Percentiles rank a stretch among this genome's conserved stretches.
Conservation (phyloP, 805 yeast genomes). For the Sugiyamaella chiloensis region DNA sequence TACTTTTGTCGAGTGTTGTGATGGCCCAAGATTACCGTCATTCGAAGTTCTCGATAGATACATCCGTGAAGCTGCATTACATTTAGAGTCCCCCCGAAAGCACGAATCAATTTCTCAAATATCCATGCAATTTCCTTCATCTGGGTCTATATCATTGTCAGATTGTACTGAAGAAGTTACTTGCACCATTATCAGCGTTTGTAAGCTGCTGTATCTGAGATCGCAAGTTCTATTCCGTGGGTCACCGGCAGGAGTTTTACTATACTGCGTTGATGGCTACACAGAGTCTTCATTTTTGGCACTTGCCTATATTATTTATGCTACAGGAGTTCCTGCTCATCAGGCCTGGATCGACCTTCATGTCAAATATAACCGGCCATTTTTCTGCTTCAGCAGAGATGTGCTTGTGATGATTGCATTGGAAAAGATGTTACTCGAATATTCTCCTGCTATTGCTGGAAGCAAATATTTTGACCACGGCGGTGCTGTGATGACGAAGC, state of each 20-base stretch:
- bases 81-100: constrained; percentile 1
- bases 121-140: constrained; percentile 62
- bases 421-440: constrained; percentile 56
- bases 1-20: constrained; percentile 36
- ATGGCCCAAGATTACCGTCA: constrained; percentile 27
- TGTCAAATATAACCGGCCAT: constrained; percentile 64
- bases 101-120: constrained; percentile 17
- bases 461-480: constrained; percentile 10
- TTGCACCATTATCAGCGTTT: constrained; percentile 59
- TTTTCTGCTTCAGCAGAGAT: constrained; percentile 78
- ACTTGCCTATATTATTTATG: constrained; percentile 66
- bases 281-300: constrained; percentile 82
- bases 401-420: constrained; percentile 58
- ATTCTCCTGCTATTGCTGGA: constrained; percentile 47
- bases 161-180: constrained; percentile 62
- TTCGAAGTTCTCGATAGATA: constrained; percentile 22
- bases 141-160: constrained; percentile 79
- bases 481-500: constrained; percentile 18
- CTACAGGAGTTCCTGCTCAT: constrained; percentile 56
- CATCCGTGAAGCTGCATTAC: constrained; percentile 21
- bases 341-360: constrained; percentile 69
- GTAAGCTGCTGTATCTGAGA: constrained; percentile 58
- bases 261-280: constrained; percentile 87
- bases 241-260: constrained; percentile 39
- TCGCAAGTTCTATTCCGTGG: constrained; percentile 25